phyloP scores from a whole-genome alignment of 2,329 filamentous ascomycete genomes.

The Curvularia spicifera region DNA sequence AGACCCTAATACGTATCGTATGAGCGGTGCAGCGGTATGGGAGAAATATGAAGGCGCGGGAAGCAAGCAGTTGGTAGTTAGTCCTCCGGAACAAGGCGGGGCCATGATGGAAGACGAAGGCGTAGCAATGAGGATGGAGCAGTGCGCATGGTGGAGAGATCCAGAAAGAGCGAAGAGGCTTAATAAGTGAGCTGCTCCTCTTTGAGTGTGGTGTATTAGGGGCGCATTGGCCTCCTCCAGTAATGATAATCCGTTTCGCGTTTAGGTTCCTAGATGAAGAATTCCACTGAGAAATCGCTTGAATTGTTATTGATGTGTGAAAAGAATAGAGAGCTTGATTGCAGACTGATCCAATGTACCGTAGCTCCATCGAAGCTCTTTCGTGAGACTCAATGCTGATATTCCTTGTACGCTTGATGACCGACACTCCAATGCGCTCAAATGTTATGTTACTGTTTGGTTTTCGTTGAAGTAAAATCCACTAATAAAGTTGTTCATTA shows the following conservation, averaged over 20 bases:
- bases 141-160: constrained; percentile 46
- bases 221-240: neutral
- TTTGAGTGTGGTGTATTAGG: neutral
- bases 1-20: constrained; percentile 41
- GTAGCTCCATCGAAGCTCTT: too few species aligned
- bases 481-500: too few species aligned
- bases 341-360: too few species aligned
- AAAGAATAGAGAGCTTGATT: neutral
- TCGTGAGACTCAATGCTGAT: too few species aligned
- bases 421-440: too few species aligned
- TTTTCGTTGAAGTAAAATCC: too few species aligned
- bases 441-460: too few species aligned
- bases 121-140: constrained; percentile 35
- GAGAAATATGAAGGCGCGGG: constrained; percentile 32
- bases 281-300: neutral
- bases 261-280: neutral
- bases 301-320: neutral
- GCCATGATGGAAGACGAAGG: constrained; percentile 36
- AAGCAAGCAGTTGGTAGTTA: constrained; percentile 33
- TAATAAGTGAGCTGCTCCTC: constrained; percentile 31
- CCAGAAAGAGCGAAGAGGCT: constrained; percentile 36
- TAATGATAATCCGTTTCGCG: neutral
- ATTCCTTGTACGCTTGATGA: too few species aligned
- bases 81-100: constrained; percentile 30
- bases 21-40: constrained; percentile 36